Percentiles rank a stretch among this genome's conserved stretches.
phyloP scores from a whole-genome alignment of 106 monocot genomes.

The Dendrobium officinale region DNA sequence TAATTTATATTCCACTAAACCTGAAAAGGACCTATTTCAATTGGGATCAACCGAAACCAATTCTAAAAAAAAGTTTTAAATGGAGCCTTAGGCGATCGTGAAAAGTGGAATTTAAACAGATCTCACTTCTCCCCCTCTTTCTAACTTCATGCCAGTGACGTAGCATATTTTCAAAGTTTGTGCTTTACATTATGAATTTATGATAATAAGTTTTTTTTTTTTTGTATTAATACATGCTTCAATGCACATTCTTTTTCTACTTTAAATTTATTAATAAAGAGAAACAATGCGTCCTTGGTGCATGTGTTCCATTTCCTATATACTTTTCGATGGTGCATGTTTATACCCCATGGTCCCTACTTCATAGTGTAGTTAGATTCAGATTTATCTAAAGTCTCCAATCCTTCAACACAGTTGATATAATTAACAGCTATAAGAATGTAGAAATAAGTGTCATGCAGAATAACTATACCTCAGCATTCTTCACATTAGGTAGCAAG shows the following conservation, averaged over 20 bases:
- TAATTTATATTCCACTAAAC: not conserved
- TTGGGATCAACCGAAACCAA: not conserved
- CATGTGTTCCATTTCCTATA: not conserved
- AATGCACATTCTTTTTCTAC: not conserved
- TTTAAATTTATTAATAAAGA: not conserved
- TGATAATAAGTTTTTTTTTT: not conserved
- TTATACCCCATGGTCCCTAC: not conserved
- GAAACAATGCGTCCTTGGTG: not conserved
- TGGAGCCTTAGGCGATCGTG: too few relatives aligned
- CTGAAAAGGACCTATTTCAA: not conserved
- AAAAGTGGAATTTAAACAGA: not conserved
- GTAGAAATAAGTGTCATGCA: not conserved
- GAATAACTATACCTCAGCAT: conserved; percentile 66
- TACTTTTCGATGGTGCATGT: not conserved
- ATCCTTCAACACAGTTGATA: not conserved
- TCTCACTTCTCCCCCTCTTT: not conserved
- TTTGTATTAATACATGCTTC: not conserved
- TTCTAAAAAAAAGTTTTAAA: not conserved
- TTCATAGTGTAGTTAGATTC: not conserved
- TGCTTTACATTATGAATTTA: not conserved
- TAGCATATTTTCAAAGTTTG: not conserved
- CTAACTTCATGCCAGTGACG: not conserved
- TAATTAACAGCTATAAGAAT: not conserved
- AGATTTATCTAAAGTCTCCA: not conserved
- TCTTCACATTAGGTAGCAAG: conserved; percentile 75